Conservation (phyloP, 371 early-diverging fungal genomes). For the Lichtheimia ornata region DNA sequence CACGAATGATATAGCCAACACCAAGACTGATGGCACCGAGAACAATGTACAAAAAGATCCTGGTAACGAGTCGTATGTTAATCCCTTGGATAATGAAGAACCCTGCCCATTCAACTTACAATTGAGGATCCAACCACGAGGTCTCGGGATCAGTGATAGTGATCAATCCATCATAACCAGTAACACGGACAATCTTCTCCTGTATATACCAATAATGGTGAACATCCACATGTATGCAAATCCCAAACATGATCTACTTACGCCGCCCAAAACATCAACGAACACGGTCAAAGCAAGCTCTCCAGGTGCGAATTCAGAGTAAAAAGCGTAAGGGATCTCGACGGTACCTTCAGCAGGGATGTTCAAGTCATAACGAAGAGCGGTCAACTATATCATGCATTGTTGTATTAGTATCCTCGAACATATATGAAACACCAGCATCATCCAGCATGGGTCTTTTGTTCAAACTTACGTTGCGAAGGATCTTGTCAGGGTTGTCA, state of each 20-base stretch:
- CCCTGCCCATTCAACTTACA: slow-evolving; percentile 31
- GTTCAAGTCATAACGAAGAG: slow-evolving; percentile 37
- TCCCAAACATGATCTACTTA: slow-evolving; percentile 23
- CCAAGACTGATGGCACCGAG: slow-evolving; percentile 44
- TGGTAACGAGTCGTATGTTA: slow-evolving; percentile 3
- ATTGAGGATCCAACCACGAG: slow-evolving; percentile 48
- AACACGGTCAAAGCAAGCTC: slow-evolving; percentile 43
- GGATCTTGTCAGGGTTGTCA: slow-evolving; percentile 33
- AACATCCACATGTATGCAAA: not conserved
- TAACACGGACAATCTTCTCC: slow-evolving; percentile 39
- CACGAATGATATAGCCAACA: slow-evolving; percentile 44
- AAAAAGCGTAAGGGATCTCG: slow-evolving; percentile 44
- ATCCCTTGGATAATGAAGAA: not conserved
- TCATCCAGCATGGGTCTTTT: no score
- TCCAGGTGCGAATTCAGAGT: slow-evolving; percentile 50
- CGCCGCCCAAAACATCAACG: slow-evolving; percentile 42
- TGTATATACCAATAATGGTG: slow-evolving; percentile 9
- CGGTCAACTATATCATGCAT: slow-evolving; percentile 27
- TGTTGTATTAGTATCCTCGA: not conserved
- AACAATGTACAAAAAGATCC: slow-evolving; percentile 45
- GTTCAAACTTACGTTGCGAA: slow-evolving; percentile 45
- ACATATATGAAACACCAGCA: not conserved
- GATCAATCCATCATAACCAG: slow-evolving; percentile 46
- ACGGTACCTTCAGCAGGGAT: slow-evolving; percentile 33
- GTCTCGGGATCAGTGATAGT: slow-evolving; percentile 48